Evolutionary conservation across 106 monocot species (phyloP), one percentile per base, ranked within the genome.

Genomic region (Dendrobium catenatum): DNA sequence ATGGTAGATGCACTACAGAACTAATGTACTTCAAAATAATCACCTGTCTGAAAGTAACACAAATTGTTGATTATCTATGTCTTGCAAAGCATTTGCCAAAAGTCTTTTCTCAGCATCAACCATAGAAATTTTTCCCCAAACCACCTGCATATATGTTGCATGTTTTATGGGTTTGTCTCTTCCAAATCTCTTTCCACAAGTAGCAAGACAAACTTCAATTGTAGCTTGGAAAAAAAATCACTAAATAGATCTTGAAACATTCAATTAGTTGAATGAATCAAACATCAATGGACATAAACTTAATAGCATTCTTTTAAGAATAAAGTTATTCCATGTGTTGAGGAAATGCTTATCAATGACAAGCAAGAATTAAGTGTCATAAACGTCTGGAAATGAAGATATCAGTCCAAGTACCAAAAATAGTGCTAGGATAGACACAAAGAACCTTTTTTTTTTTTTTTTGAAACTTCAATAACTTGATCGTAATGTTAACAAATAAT

Each of bases 71-170:
- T 93, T 93, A 80, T 93, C 87, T 78, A 79, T 26, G 54, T 93
- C 90, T 84, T 83, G 84, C 16, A 93, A 81, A 75, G 93, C 93
- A 88, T 88, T 90, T 81, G 86, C 90, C 77, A 93, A 75, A 73
- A 93, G 90, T 56, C 93, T 93, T 82, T 84, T 93, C 86, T 90
- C 93, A 59, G 93, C 93, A 83, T 90, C 85, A 78, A 93, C 83
- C 93, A 93, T 93, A 11, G 93, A 93, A 78, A 88, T 90, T 83
- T 86, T 85, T 19, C 90, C 93, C 93, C 93, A 90, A 6, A 73
- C 77, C n/a, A 90, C 93, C 93, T 93, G 74, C 85, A 87, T 37
- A 19, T 17, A 80, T 68, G 75, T 58, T n/a, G 64, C 44, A 41
- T 6, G 37, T 73, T 59, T 40, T 37, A 72, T 16, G 15, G 16